A percentile compares a stretch with the other conserved stretches of the same genome.
Evolutionary conservation across 441 rosid genomes (phyloP).

Genomic region (Gossypium armourianum): DNA sequence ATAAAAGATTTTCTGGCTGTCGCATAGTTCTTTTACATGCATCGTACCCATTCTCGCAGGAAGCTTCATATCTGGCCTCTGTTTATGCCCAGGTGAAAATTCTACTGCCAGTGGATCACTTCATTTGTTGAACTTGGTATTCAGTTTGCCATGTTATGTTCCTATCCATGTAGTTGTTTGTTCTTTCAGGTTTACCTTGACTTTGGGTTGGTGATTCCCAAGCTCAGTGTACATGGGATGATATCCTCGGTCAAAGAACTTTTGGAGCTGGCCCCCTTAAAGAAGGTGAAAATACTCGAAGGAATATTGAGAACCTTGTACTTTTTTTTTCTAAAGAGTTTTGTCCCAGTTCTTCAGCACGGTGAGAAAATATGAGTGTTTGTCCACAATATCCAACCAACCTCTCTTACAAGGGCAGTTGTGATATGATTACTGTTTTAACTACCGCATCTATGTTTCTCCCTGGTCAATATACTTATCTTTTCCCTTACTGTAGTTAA

Average conservation of each 20-base stretch:
- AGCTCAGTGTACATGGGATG: constrained; percentile 85
- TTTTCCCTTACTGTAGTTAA: not conserved
- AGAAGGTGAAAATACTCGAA: constrained; percentile 47
- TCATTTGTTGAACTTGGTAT: constrained; percentile 1
- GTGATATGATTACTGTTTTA: not conserved
- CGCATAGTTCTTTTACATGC: constrained; percentile 84
- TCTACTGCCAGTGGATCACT: constrained; percentile 5
- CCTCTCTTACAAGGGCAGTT: not conserved
- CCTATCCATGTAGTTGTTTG: constrained; percentile 15
- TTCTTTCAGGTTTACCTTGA: constrained; percentile 74
- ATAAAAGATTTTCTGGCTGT: constrained; percentile 58
- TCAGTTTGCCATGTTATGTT: constrained; percentile 8
- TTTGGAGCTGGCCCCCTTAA: constrained; percentile 68
- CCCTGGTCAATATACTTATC: not conserved
- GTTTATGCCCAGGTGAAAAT: constrained; percentile 63
- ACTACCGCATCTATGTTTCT: not conserved
- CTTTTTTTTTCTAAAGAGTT: not conserved
- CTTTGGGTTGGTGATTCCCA: constrained; percentile 86
- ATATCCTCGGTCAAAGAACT: constrained; percentile 75
- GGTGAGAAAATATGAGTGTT: not conserved
- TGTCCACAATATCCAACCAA: not conserved
- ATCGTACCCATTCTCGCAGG: constrained; percentile 86
- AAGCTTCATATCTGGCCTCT: constrained; percentile 82
- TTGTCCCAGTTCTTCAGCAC: not conserved
- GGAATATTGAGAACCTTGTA: not conserved